Evolutionary conservation across 2,329 filamentous ascomycete genomes (phyloP), one percentile per base, ranked within the genome.

Genomic region (Verticillium albo-atrum): DNA sequence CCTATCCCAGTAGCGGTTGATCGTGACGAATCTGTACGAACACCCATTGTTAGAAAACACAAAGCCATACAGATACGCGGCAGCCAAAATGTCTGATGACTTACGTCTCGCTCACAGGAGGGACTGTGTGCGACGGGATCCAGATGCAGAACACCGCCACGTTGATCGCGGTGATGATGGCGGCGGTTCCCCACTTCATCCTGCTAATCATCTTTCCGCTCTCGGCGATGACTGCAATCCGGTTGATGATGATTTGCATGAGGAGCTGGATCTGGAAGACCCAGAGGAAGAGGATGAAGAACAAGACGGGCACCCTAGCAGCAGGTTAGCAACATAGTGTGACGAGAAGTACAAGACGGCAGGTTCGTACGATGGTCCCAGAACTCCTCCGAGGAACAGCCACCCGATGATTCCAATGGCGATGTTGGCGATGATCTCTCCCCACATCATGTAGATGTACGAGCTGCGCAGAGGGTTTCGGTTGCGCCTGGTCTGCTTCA

Each of bases 231-330:
- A 84, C 74, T 0, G 76, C 73, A 25, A 83, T 78, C 57, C 82
- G 76, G 63, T 83, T 84, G 67, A 83, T 78, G 63, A 84, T 82
- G 54, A 84, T 83, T 63, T 83, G 80, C 70, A 83, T 75, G 2
- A 83, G 64, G 2, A 82, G 69, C 61, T 83, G 81, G 15, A 82
- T 75, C 60, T 80, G 70, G 27, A 79, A 72, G 0, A 75, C 72
- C 76, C 79, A 79, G 61, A 78, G 61, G 59, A 74, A 64, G 0
- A 75, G 61, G 35, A 76, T 71, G 32, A 74, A 74, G 60, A 76
- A 74, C 4, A 75, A 60, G 0, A 74, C 65, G 0, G 70, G 69
- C 1, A 74, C 58, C 2, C 73, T 74, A 27, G 20, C 26, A 54
- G 20, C 47, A 17, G 42, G 3, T n/a, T 56, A 51, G 28, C 30